Conservation (phyloP, 495 filamentous ascomycete genomes). For the Parmelia sp. region DNA sequence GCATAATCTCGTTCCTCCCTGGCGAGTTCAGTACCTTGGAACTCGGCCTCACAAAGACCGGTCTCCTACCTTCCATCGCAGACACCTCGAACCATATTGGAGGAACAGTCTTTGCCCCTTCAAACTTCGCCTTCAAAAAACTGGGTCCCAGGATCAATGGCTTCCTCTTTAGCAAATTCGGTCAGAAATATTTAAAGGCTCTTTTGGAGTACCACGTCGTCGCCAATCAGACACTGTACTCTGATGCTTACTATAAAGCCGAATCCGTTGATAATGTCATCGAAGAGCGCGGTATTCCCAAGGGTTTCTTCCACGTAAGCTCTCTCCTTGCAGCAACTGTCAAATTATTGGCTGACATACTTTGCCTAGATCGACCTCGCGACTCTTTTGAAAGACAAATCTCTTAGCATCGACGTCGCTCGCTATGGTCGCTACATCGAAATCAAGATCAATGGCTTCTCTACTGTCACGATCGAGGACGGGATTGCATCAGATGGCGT, state of each 20-base stretch:
- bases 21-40: slow-evolving; percentile 68
- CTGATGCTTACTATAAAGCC: slow-evolving; percentile 65
- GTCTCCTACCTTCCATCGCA: slow-evolving; percentile 45
- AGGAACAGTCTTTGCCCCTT: slow-evolving; percentile 68
- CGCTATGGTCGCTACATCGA: slow-evolving; percentile 53
- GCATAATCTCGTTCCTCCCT: slow-evolving; percentile 61
- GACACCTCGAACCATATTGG: slow-evolving; percentile 42
- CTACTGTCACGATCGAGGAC: slow-evolving; percentile 54
- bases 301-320: slow-evolving; percentile 34
- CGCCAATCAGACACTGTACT: slow-evolving; percentile 68
- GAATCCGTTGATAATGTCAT: slow-evolving; percentile 20
- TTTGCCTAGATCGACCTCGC: slow-evolving; percentile 57
- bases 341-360: neutral
- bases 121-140: slow-evolving; percentile 66
- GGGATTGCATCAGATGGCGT: slow-evolving; percentile 66
- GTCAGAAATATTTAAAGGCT: slow-evolving; percentile 62
- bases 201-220: slow-evolving; percentile 75
- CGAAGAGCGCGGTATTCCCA: slow-evolving; percentile 23
- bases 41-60: slow-evolving; percentile 63
- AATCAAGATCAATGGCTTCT: slow-evolving; percentile 67
- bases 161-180: slow-evolving; percentile 69
- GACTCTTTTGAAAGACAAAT: slow-evolving; percentile 55
- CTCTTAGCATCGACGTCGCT: slow-evolving; percentile 60
- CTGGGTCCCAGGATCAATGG: slow-evolving; percentile 64
- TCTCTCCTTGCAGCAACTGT: neutral